These are phyloP conservation scores for Nannizzia gypsea DNA, from an alignment of 2,329 filamentous ascomycete genomes.

Conservation along the genomic window DNA sequence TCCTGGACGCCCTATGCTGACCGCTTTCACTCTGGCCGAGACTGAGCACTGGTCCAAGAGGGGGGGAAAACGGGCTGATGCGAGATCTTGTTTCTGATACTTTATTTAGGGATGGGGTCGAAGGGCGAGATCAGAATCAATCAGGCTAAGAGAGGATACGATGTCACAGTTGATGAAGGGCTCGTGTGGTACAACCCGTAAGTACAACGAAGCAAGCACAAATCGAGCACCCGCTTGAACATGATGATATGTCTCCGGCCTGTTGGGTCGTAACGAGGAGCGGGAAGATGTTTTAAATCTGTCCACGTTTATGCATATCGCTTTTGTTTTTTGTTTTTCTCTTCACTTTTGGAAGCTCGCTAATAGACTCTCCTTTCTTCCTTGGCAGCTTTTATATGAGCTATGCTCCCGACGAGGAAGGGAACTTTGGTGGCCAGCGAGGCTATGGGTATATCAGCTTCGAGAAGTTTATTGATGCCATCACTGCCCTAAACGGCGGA, in stretches of 20 bases:
- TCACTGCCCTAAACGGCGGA: constrained; percentile 64
- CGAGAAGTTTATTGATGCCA: constrained; percentile 90
- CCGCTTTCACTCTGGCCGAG: too few relatives aligned
- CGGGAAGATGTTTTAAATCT: neutral
- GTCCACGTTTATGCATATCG: neutral
- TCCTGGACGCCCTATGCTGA: neutral
- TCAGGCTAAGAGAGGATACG: constrained; percentile 89
- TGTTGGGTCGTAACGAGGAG: neutral
- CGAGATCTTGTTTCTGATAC: neutral
- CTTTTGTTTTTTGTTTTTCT: neutral
- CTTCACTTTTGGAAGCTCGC: neutral
- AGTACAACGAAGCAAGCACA: constrained; percentile 19
- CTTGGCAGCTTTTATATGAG: constrained; percentile 66
- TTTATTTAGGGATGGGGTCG: constrained; percentile 53
- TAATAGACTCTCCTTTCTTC: neutral
- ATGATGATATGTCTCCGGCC: neutral
- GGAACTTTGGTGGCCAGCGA: constrained; percentile 81
- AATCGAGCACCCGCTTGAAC: neutral
- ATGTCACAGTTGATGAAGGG: constrained; percentile 72
- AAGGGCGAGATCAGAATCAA: constrained; percentile 79
- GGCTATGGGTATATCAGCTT: constrained; percentile 92
- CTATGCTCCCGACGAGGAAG: constrained; percentile 87
- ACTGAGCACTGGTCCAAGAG: neutral
- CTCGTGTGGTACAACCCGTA: constrained; percentile 79
- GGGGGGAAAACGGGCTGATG: neutral